Base-by-base conservation (phyloP, 192 early-diverging fungal genomes). In the Backusella westeae region DNA sequence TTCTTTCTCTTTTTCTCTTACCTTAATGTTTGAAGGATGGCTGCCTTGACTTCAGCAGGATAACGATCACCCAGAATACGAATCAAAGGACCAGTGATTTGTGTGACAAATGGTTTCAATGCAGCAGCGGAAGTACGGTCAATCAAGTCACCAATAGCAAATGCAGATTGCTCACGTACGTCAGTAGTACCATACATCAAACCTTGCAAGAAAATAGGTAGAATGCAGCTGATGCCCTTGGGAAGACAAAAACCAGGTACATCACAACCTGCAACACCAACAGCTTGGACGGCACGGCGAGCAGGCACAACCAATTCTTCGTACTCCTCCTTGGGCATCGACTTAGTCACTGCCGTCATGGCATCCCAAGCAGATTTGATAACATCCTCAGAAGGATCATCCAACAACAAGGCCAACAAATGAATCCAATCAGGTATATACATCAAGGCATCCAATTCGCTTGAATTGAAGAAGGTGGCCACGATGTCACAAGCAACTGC, bases 41-140 rank as follows among this genome's bases (percentile, higher is more conserved):
- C 95, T 4, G 93, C 91, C 87, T 99, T 99, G 71, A 99, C 98
- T 69, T 90, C 86, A 21, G 94, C 84, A 74, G 94, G 89, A 84
- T 97, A 92, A 34, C 97, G 92, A 82, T 99, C 98, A 69, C 97
- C 96, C 75, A 98, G 91, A 73, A 99, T 94, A 85, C 98, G 94
- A 85, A 99, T 99, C 56, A 99, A 88, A 32, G 97, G 96, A 56
- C 98, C 98, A 8, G 98, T 96, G 49, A 99, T 97, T 75, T 93
- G 93, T 7, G 96, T 98, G 35, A 97, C 96, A 81, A 93, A 99
- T 39, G 94, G 90, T 56, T 92, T 91, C 32, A 99, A 87, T 10
- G 92, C 91, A 17, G 90, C 89, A 6, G 90, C 87, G 17, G 92
- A 89, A 9, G 95, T 96, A 26, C 91, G 81, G 49, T 89, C 87